A percentile compares a stretch with the other conserved stretches of the same genome.
Evolutionary conservation across 257 asterid genomes (phyloP).

Genomic region (Lithospermum erythrorhizon): DNA sequence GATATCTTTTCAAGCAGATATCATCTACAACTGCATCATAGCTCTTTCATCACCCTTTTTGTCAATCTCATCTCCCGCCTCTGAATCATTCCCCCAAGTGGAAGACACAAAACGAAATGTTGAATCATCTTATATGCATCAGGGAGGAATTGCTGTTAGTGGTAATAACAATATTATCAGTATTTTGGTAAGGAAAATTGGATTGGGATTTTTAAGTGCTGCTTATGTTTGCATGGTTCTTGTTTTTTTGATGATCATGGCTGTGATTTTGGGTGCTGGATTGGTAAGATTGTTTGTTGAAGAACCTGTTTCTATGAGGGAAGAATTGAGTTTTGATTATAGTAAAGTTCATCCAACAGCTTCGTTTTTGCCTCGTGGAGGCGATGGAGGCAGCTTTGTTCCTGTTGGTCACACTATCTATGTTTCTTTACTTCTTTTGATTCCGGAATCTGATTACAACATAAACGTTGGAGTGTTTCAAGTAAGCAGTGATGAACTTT

Average conservation of each 20-base stretch:
- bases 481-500: conserved; percentile 17
- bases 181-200: conserved; percentile 32
- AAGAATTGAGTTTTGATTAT: conserved; percentile 55
- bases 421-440: conserved; percentile 46
- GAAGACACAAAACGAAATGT: conserved; percentile 5
- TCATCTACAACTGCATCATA: conserved; percentile 18
- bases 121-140: conserved; percentile 9
- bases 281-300: conserved; percentile 56
- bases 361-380: conserved; percentile 18
- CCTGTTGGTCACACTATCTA: conserved; percentile 58
- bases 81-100: conserved; percentile 10
- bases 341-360: conserved; percentile 51
- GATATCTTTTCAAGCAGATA: conserved; percentile 24
- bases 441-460: conserved; percentile 90
- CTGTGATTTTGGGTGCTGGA: conserved; percentile 48
- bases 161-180: conserved; percentile 6
- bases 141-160: conserved; percentile 12
- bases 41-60: conserved; percentile 17
- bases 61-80: conserved; percentile 8
- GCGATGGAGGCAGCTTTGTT: conserved; percentile 11
- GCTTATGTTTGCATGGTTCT: conserved; percentile 41
- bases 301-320: conserved; percentile 43
- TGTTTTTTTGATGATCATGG: conserved; percentile 22
- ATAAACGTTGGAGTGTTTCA: conserved; percentile 73
- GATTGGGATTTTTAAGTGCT: conserved; percentile 57